These are phyloP conservation scores for Phytomonas serpens DNA, from an alignment of 208 protist species.

Conservation along the genomic window DNA sequence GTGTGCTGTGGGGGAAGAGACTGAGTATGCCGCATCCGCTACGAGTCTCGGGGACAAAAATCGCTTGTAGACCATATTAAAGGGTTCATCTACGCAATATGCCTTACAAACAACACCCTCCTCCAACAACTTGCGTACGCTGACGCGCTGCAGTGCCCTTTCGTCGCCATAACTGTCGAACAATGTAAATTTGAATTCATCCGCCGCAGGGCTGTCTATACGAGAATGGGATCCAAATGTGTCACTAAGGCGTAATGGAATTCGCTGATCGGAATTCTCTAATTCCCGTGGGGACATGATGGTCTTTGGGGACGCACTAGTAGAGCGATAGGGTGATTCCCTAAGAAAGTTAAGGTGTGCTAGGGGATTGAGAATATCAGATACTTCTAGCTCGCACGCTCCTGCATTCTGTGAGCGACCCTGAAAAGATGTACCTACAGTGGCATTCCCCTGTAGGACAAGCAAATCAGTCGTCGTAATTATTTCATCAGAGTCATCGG, in stretches of 20 bases:
- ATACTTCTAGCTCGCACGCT: not conserved
- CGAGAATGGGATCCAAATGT: not conserved
- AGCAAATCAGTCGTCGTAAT: not conserved
- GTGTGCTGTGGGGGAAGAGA: not conserved
- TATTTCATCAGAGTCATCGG: not conserved
- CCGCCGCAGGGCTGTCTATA: not conserved
- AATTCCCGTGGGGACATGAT: not conserved
- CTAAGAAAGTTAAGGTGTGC: not conserved
- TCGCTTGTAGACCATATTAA: not conserved
- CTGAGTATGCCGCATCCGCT: not conserved
- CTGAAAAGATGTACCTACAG: not conserved
- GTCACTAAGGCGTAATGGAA: not conserved
- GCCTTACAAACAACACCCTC: slow-evolving; percentile 70
- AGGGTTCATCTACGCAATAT: slow-evolving; percentile 29
- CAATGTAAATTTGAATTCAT: slow-evolving; percentile 22
- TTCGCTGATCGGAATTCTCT: not conserved
- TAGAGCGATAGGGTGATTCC: not conserved
- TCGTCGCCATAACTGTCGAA: slow-evolving; percentile 56
- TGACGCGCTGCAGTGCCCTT: slow-evolving; percentile 42
- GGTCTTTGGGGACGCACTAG: not conserved
- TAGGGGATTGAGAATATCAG: not conserved
- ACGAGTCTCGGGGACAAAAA: not conserved
- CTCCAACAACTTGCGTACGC: slow-evolving; percentile 41
- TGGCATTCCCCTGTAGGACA: not conserved
- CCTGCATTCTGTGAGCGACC: not conserved